A percentile compares a stretch with the other conserved stretches of the same genome.
Evolutionary conservation across 495 filamentous ascomycete species (phyloP).

Genomic region (Hapsidospora chrysogenum): DNA sequence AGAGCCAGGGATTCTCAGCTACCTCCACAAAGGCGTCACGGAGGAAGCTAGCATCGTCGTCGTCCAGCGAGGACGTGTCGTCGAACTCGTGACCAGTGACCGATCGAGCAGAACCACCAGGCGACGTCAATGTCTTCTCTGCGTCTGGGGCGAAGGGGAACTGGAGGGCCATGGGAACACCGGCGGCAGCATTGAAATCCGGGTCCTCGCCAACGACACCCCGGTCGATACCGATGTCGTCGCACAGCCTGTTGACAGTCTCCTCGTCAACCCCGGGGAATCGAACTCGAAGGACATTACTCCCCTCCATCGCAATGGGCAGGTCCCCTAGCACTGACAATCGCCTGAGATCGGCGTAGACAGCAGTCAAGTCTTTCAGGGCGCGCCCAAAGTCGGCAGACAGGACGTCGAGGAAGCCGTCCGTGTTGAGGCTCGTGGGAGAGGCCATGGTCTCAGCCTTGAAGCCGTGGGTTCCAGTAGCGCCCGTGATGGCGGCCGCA

Average conservation of each 20-base stretch:
- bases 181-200: slow-evolving; percentile 45
- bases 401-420: slow-evolving; percentile 67
- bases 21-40: slow-evolving; percentile 18
- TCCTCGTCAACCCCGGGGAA: slow-evolving; percentile 83
- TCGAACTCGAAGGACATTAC: slow-evolving; percentile 48
- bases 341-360: slow-evolving; percentile 67
- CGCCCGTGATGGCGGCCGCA: slow-evolving; percentile 20
- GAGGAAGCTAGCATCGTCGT: slow-evolving; percentile 10
- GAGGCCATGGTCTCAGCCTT: slow-evolving; percentile 14
- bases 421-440: slow-evolving; percentile 46
- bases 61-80: slow-evolving; percentile 15
- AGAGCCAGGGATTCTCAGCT: slow-evolving; percentile 30
- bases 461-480: slow-evolving; percentile 10
- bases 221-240: slow-evolving; percentile 65
- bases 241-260: slow-evolving; percentile 68
- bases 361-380: slow-evolving; percentile 62
- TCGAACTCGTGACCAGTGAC: slow-evolving; percentile 22
- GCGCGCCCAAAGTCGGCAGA: slow-evolving; percentile 80
- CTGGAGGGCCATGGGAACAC: slow-evolving; percentile 53
- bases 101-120: slow-evolving; percentile 26
- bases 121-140: slow-evolving; percentile 29
- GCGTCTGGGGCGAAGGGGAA: slow-evolving; percentile 70
- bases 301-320: slow-evolving; percentile 53
- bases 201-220: slow-evolving; percentile 68
- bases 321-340: slow-evolving; percentile 66